Evolutionary conservation across 2,329 filamentous ascomycete genomes (phyloP).

Genomic region (Paraphoma sp.): DNA sequence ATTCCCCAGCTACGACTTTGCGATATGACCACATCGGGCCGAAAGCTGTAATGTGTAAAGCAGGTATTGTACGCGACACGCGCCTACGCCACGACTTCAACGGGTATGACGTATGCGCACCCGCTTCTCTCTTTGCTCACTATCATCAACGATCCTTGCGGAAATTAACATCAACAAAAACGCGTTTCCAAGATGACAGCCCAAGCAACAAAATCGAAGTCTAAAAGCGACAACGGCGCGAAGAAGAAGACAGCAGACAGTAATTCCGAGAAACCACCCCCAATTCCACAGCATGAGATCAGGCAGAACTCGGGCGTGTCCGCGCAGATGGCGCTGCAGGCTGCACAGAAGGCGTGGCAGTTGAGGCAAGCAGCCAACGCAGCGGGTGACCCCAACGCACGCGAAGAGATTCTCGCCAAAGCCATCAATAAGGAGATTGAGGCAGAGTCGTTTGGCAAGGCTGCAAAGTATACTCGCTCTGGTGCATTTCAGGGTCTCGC

Average conservation of each 20-base stretch:
- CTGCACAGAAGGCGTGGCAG: conserved; percentile 47
- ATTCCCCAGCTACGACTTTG: background rate
- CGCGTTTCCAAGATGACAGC: conserved; percentile 2
- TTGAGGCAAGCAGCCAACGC: conserved; percentile 49
- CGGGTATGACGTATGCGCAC: conserved; percentile 1
- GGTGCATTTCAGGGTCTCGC: conserved; percentile 50
- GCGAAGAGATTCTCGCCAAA: conserved; percentile 48
- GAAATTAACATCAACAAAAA: background rate
- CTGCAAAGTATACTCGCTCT: conserved; percentile 49
- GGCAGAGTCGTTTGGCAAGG: conserved; percentile 50
- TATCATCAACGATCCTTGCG: background rate
- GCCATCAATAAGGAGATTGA: conserved; percentile 51
- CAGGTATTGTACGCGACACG: background rate
- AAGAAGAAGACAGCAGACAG: conserved; percentile 16
- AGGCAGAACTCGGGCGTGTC: conserved; percentile 49
- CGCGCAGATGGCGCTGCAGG: conserved; percentile 46
- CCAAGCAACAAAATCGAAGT: conserved; percentile 12
- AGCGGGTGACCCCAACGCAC: conserved; percentile 47
- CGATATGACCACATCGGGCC: background rate
- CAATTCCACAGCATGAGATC: conserved; percentile 45
- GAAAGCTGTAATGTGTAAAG: background rate
- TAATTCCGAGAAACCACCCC: conserved; percentile 12
- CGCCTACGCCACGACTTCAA: background rate
- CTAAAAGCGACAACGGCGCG: conserved; percentile 4
- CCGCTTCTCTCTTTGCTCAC: background rate